Base-by-base conservation (phyloP, 2,329 filamentous ascomycete genomes). In the Botrytis tulipae region DNA sequence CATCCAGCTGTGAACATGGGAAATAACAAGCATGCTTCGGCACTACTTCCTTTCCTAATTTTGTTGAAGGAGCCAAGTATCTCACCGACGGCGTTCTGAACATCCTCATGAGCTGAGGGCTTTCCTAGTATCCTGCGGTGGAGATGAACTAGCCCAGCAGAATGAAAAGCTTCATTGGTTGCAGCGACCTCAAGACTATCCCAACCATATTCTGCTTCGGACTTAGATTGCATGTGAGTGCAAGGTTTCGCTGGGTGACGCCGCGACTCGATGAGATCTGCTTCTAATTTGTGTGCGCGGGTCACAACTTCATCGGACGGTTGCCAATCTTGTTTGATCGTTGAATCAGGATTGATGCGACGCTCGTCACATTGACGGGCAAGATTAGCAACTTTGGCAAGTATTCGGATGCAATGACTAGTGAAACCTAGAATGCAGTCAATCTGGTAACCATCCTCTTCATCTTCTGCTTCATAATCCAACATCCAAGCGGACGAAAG, bases 1-100 rank as follows among this genome's bases (percentile, higher is more conserved):
- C 92, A 95, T 0, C 93, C 93, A 1, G 93, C 93, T 1, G 92
- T 93, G 81, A 96, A 96, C 83, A 96, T 90, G 0, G 93, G 93
- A 76, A 96, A 95, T 57, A 96, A 81, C 29, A 93, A 83, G 78
- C 92, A 93, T 14, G 89, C 90, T 81, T 95, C 93, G 0, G 92
- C 92, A 25, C 89, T 90, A 44, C 90, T 90, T 9, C 92, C 91
- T 20, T 86, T 83, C 20, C 89, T 84, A 67, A 96, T 88, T 54
- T 87, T 87, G 35, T 85, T 84, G 75, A 95, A 83, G 46, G 89
- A 87, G 1, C 84, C 83, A 42, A 93, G 83, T 63, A 95, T 91
- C 75, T 88, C 86, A 54, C 84, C 82, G 8, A 95, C 89, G 0
- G 89, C 88, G 18, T 84, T 83, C 77, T 90, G 89, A 0, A 96